Evolutionary conservation across 495 filamentous ascomycete genomes (phyloP), one percentile per base, ranked within the genome.

Genomic region (Paragyromitra xinjiangensis): DNA sequence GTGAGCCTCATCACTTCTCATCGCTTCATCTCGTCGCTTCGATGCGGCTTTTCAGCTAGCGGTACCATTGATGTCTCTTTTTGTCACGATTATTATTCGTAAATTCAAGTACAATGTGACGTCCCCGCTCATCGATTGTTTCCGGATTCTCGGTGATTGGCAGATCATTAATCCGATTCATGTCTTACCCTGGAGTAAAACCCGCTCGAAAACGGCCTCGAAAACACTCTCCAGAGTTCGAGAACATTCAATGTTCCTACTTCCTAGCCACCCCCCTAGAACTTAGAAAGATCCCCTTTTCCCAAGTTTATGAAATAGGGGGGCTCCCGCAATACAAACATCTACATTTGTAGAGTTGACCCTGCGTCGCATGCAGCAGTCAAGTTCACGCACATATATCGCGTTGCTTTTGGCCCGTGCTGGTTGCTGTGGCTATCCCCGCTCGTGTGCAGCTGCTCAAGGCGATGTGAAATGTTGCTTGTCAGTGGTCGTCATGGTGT

Each of bases 1-100:
- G 71, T 37, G 65, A 63, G 48, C 73, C 62, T 67, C 70, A 73
- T 76, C 73, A 64, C 69, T 58, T 53, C 72, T 69, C 72, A 75
- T 75, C 65, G 44, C 67, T 59, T 48, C 29, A 34, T 34, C 29
- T 45, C 66, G 62, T 74, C 70, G 62, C 70, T 66, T 73, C 42
- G 55, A 29, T 19, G 24, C 40, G 22, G 34, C 26, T 14, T 65
- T 4, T 51, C 48, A 64, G 61, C 12, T 45, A 12, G 34, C 44
- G 24, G 22, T 51, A 51, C 42, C 50, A 71, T 37, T 71, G 12
- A 16, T 19, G 24, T 44, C 44, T 44, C 11, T 69, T 56, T 58
- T 50, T 24, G 16, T 51, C 53, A 29, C 59, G 39, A 53, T 69
- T 51, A 45, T 39, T 68, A 75, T 75, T 70, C 24, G 48, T 71